Percentiles rank a stretch among this genome's conserved stretches.
Evolutionary conservation across 1,139 yeast species (phyloP).

Genomic region (Pichia sp.): DNA sequence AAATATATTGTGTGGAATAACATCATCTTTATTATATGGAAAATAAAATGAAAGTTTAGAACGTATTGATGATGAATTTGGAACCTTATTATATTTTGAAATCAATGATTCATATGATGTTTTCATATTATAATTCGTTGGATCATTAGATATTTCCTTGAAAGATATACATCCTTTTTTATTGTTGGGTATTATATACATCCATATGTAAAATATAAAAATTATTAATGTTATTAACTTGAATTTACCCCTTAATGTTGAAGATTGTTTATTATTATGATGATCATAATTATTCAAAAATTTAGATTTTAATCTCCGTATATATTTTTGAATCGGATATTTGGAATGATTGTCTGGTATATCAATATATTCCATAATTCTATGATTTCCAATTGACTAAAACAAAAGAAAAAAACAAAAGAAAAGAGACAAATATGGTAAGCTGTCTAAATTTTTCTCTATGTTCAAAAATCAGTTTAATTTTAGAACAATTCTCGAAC

Average conservation of each 20-base stretch:
- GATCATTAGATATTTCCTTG: background rate
- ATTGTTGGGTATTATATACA: background rate
- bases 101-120: conserved; percentile 1
- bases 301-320: background rate
- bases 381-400: background rate
- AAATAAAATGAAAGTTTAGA: conserved; percentile 57
- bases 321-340: background rate
- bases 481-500: background rate
- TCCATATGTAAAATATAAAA: background rate
- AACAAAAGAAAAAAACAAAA: background rate
- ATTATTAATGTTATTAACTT: background rate
- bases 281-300: background rate
- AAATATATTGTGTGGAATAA: conserved; percentile 59
- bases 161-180: background rate
- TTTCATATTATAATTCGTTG: conserved; percentile 7
- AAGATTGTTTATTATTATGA: background rate
- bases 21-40: conserved; percentile 56
- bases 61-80: conserved; percentile 36
- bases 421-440: background rate
- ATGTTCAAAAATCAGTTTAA: background rate
- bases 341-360: conserved; percentile 2
- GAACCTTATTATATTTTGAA: conserved; percentile 3
- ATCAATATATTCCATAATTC: conserved; percentile 4
- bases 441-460: background rate
- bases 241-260: background rate